A percentile compares a stretch with the other conserved stretches of the same genome.
These are phyloP conservation scores for Phytophthora agathidicida DNA, from an alignment of 352 stramenopile species.

Conservation along the genomic window DNA sequence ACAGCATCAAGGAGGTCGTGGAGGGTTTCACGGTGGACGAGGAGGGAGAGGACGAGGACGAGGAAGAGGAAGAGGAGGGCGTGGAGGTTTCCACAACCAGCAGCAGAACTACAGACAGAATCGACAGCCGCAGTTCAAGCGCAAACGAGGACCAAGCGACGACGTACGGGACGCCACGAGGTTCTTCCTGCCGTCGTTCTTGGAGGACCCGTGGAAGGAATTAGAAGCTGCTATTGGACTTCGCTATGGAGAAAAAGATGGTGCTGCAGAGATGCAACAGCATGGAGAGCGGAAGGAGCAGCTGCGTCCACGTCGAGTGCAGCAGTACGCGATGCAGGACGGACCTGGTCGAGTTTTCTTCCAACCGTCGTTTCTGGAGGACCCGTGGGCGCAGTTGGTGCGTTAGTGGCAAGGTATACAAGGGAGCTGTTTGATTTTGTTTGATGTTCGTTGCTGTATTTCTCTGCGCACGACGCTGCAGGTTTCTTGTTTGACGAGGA, in stretches of 20 bases:
- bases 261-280: background rate
- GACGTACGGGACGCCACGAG: constrained; percentile 47
- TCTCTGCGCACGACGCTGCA: too few species aligned
- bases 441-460: background rate
- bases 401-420: constrained; percentile 5
- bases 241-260: background rate
- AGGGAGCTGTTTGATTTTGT: background rate
- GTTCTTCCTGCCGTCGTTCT: constrained; percentile 72
- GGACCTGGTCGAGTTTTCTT: constrained; percentile 65
- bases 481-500: background rate
- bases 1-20: constrained; percentile 21
- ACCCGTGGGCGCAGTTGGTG: constrained; percentile 52
- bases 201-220: constrained; percentile 69
- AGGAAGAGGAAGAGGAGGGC: constrained; percentile 24
- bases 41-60: constrained; percentile 26
- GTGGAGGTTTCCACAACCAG: constrained; percentile 28
- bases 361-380: constrained; percentile 68
- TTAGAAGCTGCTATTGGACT: constrained; percentile 22
- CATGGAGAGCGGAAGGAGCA: constrained; percentile 17
- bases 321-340: constrained; percentile 6
- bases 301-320: constrained; percentile 22
- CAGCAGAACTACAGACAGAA: constrained; percentile 30
- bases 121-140: constrained; percentile 41
- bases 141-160: constrained; percentile 50
- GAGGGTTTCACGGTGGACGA: constrained; percentile 22